Evolutionary conservation across 2,329 filamentous ascomycete species (phyloP), one percentile per base, ranked within the genome.

Genomic region (Camptophora hylomeconis): DNA sequence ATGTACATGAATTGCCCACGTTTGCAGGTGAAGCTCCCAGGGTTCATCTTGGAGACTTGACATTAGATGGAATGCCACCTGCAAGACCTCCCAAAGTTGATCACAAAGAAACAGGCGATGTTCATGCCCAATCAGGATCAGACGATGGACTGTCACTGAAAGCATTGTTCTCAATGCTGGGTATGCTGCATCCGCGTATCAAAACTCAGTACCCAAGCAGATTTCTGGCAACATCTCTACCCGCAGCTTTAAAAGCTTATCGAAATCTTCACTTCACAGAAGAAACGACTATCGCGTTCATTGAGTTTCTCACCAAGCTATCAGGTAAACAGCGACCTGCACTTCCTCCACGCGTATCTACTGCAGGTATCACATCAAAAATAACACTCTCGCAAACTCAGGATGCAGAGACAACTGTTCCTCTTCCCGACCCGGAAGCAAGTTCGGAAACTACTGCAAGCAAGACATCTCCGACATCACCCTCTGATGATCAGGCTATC

Each of bases 171-270:
- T 49, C 51, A 2, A 66, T 76, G 60, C 56, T 77, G 2, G 57
- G 66, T 1, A 60, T 66, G 7, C 52, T 77, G 10, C 72, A 76
- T 45, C 58, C 58, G 4, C 60, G 72, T 12, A 70, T 77, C 45
- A 70, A 70, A 50, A 74, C 72, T 3, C 72, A 73, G 45, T 67
- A 63, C 24, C 72, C 72, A 0, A 75, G 70, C 41, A 64, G 71
- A 1, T 77, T 77, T 41, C 56, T 77, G 9, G 71, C 70, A 6
- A 74, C 70, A 0, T 73, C 69, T 13, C 54, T 77, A 5, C 71
- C 75, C 36, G 70, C 72, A 7, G 64, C 69, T 1, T 49, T 76
- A 4, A 61, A 65, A 13, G 67, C 69, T 20, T 75, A 74, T 45
- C 65, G 65, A n/a, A 54, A 61, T 28, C 59, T 70, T 32, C 58